Percentiles rank a stretch among this genome's conserved stretches.
phyloP scores from a whole-genome alignment of 2,329 filamentous ascomycete species.

The Cercospora brassicicola region DNA sequence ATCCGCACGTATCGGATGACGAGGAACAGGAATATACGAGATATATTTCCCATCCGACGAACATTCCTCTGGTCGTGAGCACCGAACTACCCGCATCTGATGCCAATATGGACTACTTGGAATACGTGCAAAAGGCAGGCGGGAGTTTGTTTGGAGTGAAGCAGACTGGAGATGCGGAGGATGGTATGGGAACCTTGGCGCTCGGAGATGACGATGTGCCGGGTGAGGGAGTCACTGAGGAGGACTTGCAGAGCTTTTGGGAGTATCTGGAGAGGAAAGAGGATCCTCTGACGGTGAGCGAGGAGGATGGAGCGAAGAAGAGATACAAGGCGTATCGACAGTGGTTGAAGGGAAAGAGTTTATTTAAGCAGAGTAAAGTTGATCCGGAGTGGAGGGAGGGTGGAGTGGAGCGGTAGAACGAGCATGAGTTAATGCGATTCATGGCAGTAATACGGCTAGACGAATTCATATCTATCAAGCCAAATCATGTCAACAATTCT shows the following conservation, averaged over 20 bases:
- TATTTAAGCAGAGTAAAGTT: constrained; percentile 80
- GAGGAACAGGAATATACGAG: constrained; percentile 85
- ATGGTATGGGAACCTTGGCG: constrained; percentile 40
- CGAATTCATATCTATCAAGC: background rate
- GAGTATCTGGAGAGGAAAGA: constrained; percentile 76
- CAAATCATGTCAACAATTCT: background rate
- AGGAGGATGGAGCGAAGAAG: constrained; percentile 87
- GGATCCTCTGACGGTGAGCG: constrained; percentile 81
- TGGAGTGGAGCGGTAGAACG: constrained; percentile 5
- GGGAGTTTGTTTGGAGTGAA: constrained; percentile 53
- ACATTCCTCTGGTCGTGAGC: constrained; percentile 73
- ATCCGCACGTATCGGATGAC: constrained; percentile 73
- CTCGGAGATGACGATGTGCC: constrained; percentile 48
- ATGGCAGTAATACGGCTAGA: background rate
- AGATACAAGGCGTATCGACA: constrained; percentile 94
- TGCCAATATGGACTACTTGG: constrained; percentile 67
- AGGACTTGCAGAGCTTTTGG: constrained; percentile 70
- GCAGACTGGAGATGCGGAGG: constrained; percentile 38
- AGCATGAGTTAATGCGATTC: too few species aligned
- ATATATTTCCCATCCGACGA: constrained; percentile 87
- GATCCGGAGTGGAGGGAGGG: constrained; percentile 47
- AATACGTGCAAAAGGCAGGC: constrained; percentile 72
- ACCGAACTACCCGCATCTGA: constrained; percentile 60
- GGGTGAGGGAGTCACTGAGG: constrained; percentile 52
- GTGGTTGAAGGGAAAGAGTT: constrained; percentile 88